Percentiles rank a stretch among this genome's conserved stretches.
These are phyloP conservation scores for Neurospora sublineolata DNA, from an alignment of 495 filamentous ascomycete genomes.

Conservation along the genomic window DNA sequence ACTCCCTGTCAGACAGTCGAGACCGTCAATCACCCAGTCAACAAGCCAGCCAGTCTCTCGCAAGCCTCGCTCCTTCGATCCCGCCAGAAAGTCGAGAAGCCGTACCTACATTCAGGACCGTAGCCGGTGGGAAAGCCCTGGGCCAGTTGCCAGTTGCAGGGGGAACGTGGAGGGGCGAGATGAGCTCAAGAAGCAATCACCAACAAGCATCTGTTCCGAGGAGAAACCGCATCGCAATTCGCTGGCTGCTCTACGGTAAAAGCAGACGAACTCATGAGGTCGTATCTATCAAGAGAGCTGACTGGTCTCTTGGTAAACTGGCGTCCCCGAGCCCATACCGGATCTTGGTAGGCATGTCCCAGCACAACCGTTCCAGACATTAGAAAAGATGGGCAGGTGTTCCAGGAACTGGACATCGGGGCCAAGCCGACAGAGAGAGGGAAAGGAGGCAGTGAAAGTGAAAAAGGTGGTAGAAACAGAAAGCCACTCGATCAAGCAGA, in stretches of 20 bases:
- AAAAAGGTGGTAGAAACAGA: background rate
- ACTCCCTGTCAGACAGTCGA: background rate
- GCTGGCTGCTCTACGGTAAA: background rate
- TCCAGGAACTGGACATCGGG: background rate
- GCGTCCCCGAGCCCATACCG: background rate
- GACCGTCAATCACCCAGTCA: background rate
- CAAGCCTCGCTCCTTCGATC: background rate
- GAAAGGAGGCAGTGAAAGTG: background rate
- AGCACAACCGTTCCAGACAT: background rate
- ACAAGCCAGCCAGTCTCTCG: background rate
- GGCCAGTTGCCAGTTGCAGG: background rate
- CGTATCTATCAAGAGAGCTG: background rate
- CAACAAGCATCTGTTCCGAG: background rate
- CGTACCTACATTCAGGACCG: background rate
- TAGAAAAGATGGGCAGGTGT: background rate
- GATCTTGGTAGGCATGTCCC: background rate
- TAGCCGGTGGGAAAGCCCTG: background rate
- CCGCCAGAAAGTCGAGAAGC: background rate
- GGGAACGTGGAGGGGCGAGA: background rate
- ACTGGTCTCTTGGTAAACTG: background rate
- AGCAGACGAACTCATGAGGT: background rate
- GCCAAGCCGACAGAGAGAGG: background rate
- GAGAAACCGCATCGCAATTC: background rate
- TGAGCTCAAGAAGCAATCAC: background rate
- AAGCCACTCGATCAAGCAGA: conserved; percentile 11